A percentile compares a stretch with the other conserved stretches of the same genome.
phyloP scores from a whole-genome alignment of 1,284 basidiomycete genomes.

The Phylloporus sp. region DNA sequence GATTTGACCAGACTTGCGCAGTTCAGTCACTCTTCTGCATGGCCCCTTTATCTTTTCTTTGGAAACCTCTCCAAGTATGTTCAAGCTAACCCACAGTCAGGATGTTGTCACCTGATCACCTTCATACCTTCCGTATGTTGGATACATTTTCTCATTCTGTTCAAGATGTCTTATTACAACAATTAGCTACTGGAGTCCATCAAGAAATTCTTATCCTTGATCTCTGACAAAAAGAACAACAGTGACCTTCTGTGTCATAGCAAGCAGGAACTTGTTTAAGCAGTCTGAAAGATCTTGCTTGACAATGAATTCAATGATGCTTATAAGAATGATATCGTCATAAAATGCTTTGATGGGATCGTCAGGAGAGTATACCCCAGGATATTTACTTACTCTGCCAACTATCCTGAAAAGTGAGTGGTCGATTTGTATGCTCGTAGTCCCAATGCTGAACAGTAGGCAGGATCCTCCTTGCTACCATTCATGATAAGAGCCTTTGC shows the following conservation, averaged over 20 bases:
- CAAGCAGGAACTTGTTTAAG: background rate
- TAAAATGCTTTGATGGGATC: constrained; percentile 5
- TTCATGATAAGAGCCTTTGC: background rate
- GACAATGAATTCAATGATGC: background rate
- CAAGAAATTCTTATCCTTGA: background rate
- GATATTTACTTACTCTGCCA: background rate
- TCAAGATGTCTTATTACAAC: too few relatives aligned
- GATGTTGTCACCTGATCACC: background rate
- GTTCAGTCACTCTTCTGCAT: constrained; percentile 39
- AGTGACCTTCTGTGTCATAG: background rate
- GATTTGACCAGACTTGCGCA: constrained; percentile 41
- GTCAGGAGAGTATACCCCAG: background rate
- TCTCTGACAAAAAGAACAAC: background rate
- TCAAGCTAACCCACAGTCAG: background rate
- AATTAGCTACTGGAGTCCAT: constrained; percentile 8
- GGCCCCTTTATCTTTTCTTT: constrained; percentile 36
- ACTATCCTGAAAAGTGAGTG: constrained; percentile 1
- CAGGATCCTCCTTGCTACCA: background rate
- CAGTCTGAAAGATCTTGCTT: background rate
- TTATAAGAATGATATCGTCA: background rate
- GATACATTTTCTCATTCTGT: too few relatives aligned
- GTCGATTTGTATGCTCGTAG: background rate
- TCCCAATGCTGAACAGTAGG: too few relatives aligned
- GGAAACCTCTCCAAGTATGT: background rate
- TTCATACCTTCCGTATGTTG: background rate